Base-by-base conservation (phyloP, 2,329 filamentous ascomycete genomes). In the Phaeosphaeriaceae sp. region DNA sequence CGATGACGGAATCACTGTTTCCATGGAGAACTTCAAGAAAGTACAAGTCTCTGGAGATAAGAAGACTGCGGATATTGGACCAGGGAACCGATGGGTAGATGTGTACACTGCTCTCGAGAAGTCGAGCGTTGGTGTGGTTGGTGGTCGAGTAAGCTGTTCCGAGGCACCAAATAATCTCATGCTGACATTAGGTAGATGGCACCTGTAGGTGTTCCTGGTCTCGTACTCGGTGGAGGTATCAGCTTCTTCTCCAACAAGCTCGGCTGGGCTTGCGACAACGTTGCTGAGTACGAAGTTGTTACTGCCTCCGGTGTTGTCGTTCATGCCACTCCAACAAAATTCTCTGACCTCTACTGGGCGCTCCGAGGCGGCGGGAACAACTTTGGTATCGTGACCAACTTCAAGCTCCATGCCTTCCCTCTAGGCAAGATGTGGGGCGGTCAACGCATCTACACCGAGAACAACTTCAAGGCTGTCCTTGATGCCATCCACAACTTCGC, bases 1-100 rank as follows among this genome's bases (percentile, higher is more conserved):
- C 42, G 68, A 76, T 1, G 68, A 70, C 47, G 81, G 81, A 2
- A 77, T 84, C 9, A 80, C 79, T 0, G 72, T 83, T 47, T 78
- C 79, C 42, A 71, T 83, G 50, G 70, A 71, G 23, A 55, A 61
- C 7, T 60, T 80, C 49, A 74, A 76, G 17, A 40, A 64, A 2
- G 67, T 79, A 19, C 42, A 50, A 0, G 63, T 75, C 3, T 66
- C 67, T 1, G 51, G 54, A 1, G 69, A 77, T 43, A 64, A 68
- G 19, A 65, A 58, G 10, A 66, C 64, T 9, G 74, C 68, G 0
- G 59, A 59, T 22, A 59, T 79, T 26, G 76, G 73, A 1, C 61
- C 75, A 11, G 77, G 77, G 8, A 72, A 70, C 44, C 64, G 59
- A 19, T 79, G 77, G 77, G 60, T 66, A 19, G 66, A 76, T 55